Percentiles rank a stretch among this genome's conserved stretches.
Evolutionary conservation across 1,139 yeast species (phyloP).

Genomic region (Sugiyamaella castrensis): DNA sequence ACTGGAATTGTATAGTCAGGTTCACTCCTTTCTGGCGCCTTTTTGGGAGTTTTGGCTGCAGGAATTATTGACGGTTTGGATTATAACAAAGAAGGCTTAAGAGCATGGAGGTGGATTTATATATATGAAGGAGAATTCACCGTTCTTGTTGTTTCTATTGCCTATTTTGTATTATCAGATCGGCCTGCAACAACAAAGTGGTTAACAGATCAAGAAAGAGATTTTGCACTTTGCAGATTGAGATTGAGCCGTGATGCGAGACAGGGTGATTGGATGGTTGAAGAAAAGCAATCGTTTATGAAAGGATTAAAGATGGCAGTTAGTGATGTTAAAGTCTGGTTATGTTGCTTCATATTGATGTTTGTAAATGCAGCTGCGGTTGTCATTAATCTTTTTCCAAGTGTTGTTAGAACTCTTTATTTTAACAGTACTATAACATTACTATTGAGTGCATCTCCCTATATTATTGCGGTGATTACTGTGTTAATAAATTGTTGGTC

Average conservation of each 20-base stretch:
- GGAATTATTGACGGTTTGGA: constrained; percentile 6
- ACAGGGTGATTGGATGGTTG: constrained; percentile 32
- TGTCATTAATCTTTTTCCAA: constrained; percentile 10
- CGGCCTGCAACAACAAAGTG: constrained; percentile 18
- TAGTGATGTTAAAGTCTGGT: constrained; percentile 13
- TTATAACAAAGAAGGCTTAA: constrained; percentile 31
- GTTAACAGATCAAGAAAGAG: constrained; percentile 40
- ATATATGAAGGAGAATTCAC: constrained; percentile 41
- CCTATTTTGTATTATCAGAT: constrained; percentile 31
- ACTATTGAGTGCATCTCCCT: constrained; percentile 10
- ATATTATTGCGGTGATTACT: constrained; percentile 10
- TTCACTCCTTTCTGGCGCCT: constrained; percentile 39
- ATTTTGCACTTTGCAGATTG: constrained; percentile 37
- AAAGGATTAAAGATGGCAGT: constrained; percentile 11
- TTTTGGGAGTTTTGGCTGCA: constrained; percentile 30
- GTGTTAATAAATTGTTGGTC: constrained; percentile 5
- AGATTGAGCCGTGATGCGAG: neutral
- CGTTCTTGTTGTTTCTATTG: constrained; percentile 31
- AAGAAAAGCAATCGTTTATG: constrained; percentile 20
- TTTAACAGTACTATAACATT: constrained; percentile 10
- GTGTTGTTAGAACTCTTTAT: constrained; percentile 10
- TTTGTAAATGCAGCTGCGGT: too few relatives aligned
- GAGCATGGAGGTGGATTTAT: constrained; percentile 38
- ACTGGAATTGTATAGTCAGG: constrained; percentile 34
- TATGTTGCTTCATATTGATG: neutral